Base-by-base conservation (phyloP, 805 yeast genomes). In the Kazachstania kunashirensis region DNA sequence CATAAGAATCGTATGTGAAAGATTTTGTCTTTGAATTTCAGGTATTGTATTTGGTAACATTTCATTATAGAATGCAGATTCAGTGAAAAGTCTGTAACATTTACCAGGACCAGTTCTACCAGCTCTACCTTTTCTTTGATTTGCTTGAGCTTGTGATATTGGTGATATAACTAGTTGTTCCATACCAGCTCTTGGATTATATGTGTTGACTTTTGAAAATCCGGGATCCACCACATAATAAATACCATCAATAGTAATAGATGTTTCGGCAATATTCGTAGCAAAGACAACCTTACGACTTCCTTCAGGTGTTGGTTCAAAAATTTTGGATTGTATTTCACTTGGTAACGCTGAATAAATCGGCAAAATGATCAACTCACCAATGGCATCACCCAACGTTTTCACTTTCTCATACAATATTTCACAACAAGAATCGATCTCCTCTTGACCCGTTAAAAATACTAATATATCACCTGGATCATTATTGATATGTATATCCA, bases 51-150 rank as follows among this genome's bases (percentile, higher is more conserved):
- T 81, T 2, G 80, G 73, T 7, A 79, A 66, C 81, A 89, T 77
- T 50, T 88, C 96, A 41, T 73, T 70, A 40, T 71, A 63, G 56
- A 68, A 88, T 0, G 95, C 88, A 41, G 75, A 64, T 50, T 84
- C 88, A 0, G 97, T 88, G 57, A 82, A 92, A n/a, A 92, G 62
- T 39, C 98, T 65, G 53, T 77, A 92, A 53, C 98, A 94, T 47
- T 84, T 79, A 2, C 98, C 98, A 0, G 96, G 95, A 0, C 94
- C 94, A 0, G 94, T 85, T 65, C 98, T 80, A 33, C 98, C 98
- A 0, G 98, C 98, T 55, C 98, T 74, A 38, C 98, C 98, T 31
- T 94, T 75, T 53, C 98, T 71, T 61, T 92, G 98, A 47, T 83
- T 83, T 0, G 97, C 96, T 53, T 88, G 94, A 0, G 98, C 97